Evolutionary conservation across 331 rosid species (phyloP).

Genomic region (Quercus phellos): DNA sequence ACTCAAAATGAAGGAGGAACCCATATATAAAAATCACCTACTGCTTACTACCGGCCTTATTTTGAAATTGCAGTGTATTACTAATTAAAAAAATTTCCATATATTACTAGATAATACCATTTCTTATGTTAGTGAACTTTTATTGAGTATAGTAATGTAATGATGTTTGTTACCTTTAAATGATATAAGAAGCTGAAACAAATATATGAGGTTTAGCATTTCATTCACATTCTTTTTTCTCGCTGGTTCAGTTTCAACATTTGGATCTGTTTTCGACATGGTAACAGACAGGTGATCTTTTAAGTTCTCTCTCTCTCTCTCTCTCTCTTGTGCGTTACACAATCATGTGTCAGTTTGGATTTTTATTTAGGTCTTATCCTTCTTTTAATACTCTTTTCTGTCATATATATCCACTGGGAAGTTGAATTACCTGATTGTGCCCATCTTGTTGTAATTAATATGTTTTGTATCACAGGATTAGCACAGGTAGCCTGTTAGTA

Average conservation of each 20-base stretch:
- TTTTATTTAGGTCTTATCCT: not conserved
- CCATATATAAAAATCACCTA: not conserved
- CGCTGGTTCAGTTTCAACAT: constrained; percentile 69
- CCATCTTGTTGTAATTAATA: constrained; percentile 22
- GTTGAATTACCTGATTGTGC: not conserved
- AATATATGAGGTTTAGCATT: not conserved
- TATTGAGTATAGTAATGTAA: not conserved
- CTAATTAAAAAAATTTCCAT: too few species aligned
- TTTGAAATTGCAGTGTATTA: not conserved
- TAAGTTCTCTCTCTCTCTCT: not conserved
- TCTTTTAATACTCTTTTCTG: not conserved
- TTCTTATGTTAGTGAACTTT: not conserved
- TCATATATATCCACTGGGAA: not conserved
- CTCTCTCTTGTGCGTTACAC: not conserved
- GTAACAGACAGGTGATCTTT: constrained; percentile 73
- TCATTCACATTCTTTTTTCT: constrained; percentile 11
- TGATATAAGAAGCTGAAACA: constrained; percentile 7
- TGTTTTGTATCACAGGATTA: constrained; percentile 52
- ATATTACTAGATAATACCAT: not conserved
- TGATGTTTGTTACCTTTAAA: not conserved
- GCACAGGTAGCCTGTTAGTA: constrained; percentile 72
- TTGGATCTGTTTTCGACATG: constrained; percentile 98
- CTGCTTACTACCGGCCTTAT: not conserved
- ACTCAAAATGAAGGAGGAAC: not conserved
- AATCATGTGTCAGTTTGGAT: not conserved